These are phyloP conservation scores for Verticillium zaregamsianum DNA, from an alignment of 2,329 filamentous ascomycete genomes.

Conservation along the genomic window DNA sequence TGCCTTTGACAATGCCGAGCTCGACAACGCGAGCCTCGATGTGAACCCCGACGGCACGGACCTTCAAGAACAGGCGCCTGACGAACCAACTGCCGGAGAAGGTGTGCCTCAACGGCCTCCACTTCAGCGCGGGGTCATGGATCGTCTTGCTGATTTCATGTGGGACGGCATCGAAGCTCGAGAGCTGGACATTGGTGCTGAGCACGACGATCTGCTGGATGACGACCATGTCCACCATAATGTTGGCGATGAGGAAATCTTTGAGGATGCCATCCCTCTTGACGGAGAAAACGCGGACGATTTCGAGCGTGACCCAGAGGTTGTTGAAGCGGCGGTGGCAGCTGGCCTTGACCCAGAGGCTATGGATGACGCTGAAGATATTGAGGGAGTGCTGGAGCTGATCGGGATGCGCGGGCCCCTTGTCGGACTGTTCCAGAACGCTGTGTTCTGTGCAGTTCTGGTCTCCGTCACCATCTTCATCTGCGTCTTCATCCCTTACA, in stretches of 20 bases:
- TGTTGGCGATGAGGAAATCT: conserved; percentile 28
- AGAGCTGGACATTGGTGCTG: conserved; percentile 28
- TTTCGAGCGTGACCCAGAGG: conserved; percentile 49
- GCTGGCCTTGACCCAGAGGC: conserved; percentile 70
- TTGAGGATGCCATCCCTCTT: conserved; percentile 33
- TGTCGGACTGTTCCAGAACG: conserved; percentile 86
- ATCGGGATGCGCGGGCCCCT: conserved; percentile 95
- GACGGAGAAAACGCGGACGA: conserved; percentile 22
- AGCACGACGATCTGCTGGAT: conserved; percentile 40
- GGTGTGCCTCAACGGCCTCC: conserved; percentile 7
- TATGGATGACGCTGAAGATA: conserved; percentile 83
- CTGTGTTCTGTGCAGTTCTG: conserved; percentile 86
- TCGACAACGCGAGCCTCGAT: background rate
- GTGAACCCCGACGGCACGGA: background rate
- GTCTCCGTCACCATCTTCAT: conserved; percentile 82
- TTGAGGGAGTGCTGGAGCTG: conserved; percentile 93
- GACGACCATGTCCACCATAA: conserved; percentile 13
- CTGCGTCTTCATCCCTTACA: conserved; percentile 88
- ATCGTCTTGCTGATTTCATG: conserved; percentile 54
- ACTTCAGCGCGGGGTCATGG: conserved; percentile 31
- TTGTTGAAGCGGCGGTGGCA: conserved; percentile 59
- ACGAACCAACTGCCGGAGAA: background rate
- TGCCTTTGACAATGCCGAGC: background rate
- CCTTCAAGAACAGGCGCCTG: conserved; percentile 1
- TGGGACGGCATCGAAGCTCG: conserved; percentile 50